phyloP scores from a whole-genome alignment of 768 basidiomycete species.

The Tulasnella sp. region DNA sequence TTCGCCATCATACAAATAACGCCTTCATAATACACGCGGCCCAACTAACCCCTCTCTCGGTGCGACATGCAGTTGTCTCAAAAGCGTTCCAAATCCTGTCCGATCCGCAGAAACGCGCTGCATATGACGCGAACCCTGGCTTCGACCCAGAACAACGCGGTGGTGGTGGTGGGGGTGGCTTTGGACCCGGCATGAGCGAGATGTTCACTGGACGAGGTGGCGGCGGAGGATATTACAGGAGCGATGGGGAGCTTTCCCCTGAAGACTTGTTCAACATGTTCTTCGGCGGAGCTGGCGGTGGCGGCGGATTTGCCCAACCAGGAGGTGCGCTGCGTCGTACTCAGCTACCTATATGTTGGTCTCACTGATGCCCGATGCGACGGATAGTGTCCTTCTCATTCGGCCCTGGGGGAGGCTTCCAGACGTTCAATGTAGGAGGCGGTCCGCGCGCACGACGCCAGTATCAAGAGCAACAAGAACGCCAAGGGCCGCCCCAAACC shows the following conservation, averaged over 20 bases:
- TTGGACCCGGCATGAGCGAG: conserved; percentile 13
- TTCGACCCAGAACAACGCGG: conserved; percentile 75
- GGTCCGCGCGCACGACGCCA: conserved; percentile 23
- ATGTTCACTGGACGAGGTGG: conserved; percentile 21
- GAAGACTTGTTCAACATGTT: conserved; percentile 99
- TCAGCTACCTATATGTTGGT: neutral
- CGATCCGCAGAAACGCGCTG: conserved; percentile 85
- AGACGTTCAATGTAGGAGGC: conserved; percentile 1
- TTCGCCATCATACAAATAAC: conserved; percentile 17
- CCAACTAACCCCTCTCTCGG: conserved; percentile 8
- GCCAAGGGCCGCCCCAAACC: conserved; percentile 28
- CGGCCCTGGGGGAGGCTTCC: conserved; percentile 46
- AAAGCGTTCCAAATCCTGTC: conserved; percentile 95
- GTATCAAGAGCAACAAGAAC: conserved; percentile 24
- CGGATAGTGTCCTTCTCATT: conserved; percentile 67
- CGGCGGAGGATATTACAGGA: conserved; percentile 29
- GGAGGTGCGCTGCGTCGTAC: conserved; percentile 6
- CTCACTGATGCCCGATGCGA: conserved; percentile 6
- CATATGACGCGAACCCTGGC: conserved; percentile 80
- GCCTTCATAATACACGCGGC: neutral
- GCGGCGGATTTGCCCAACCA: conserved; percentile 22
- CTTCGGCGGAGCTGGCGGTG: conserved; percentile 62
- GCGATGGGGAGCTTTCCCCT: conserved; percentile 80
- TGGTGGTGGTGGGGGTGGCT: conserved; percentile 24
- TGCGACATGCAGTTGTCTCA: conserved; percentile 66